These are phyloP conservation scores for Ogataea thermomethanolica DNA, from an alignment of 805 yeast genomes.

Conservation along the genomic window DNA sequence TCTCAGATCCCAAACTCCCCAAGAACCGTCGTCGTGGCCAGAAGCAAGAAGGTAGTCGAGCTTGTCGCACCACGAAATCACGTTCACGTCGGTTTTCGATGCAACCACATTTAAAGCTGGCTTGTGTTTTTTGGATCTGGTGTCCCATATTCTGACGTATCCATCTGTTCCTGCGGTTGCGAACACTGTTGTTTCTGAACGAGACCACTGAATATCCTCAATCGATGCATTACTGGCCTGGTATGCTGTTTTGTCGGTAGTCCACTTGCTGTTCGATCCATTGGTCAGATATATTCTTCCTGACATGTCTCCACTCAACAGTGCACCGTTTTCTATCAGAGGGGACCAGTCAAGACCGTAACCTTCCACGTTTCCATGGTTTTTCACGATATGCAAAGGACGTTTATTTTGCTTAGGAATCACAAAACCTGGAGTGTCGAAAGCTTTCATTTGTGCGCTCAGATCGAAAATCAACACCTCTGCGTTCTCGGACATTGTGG, in stretches of 20 bases:
- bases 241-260: slow-evolving; percentile 81
- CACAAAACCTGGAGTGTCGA: slow-evolving; percentile 82
- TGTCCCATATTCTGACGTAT: slow-evolving; percentile 91
- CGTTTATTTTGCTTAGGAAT: slow-evolving; percentile 74
- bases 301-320: slow-evolving; percentile 83
- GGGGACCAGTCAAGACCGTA: slow-evolving; percentile 98
- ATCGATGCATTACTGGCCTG: slow-evolving; percentile 69
- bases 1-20: slow-evolving; percentile 98
- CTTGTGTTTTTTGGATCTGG: slow-evolving; percentile 85
- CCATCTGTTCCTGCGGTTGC: slow-evolving; percentile 96
- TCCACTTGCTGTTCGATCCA: slow-evolving; percentile 76
- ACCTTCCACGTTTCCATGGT: slow-evolving; percentile 95
- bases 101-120: slow-evolving; percentile 87
- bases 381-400: slow-evolving; percentile 77
- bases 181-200: slow-evolving; percentile 86
- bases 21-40: slow-evolving; percentile 95
- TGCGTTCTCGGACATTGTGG: slow-evolving; percentile 86
- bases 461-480: slow-evolving; percentile 85
- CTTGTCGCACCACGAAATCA: slow-evolving; percentile 90
- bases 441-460: slow-evolving; percentile 72
- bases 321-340: slow-evolving; percentile 67
- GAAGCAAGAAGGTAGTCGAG: slow-evolving; percentile 85
- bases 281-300: slow-evolving; percentile 80
- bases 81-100: slow-evolving; percentile 82
- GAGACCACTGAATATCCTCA: slow-evolving; percentile 97